phyloP scores from a whole-genome alignment of 768 basidiomycete genomes.

The Collybia mongolica region DNA sequence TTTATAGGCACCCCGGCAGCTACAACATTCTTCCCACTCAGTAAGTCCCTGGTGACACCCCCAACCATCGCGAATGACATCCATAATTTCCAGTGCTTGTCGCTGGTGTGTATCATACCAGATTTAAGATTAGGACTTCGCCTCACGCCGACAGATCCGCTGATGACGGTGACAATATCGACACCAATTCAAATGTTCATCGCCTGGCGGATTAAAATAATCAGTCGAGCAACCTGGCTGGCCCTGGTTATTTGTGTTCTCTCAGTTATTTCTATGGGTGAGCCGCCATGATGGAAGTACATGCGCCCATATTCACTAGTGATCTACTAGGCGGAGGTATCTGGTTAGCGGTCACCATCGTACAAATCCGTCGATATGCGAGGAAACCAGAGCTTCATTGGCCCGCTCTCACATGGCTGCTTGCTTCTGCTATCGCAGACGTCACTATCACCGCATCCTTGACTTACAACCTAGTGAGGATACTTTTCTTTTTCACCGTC shows the following conservation, averaged over 20 bases:
- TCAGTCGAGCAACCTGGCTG: constrained; percentile 37
- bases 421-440: constrained; percentile 40
- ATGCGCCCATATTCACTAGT: background rate
- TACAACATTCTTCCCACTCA: constrained; percentile 30
- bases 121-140: background rate
- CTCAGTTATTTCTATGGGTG: constrained; percentile 35
- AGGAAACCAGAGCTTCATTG: constrained; percentile 43
- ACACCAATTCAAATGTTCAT: constrained; percentile 49
- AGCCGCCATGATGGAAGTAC: background rate
- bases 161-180: constrained; percentile 32
- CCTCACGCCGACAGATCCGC: constrained; percentile 9
- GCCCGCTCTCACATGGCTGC: constrained; percentile 43
- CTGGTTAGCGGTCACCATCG: constrained; percentile 36
- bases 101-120: constrained; percentile 13
- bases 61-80: constrained; percentile 14
- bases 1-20: constrained; percentile 28
- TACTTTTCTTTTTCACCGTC: constrained; percentile 1
- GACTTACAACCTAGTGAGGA: constrained; percentile 33
- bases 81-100: constrained; percentile 20
- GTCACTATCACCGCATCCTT: constrained; percentile 38
- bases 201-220: constrained; percentile 39
- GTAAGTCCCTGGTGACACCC: constrained; percentile 16
- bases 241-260: constrained; percentile 30
- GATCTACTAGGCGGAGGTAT: constrained; percentile 33
- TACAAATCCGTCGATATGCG: constrained; percentile 32